A percentile compares a stretch with the other conserved stretches of the same genome.
These are phyloP conservation scores for Fusarium humuli DNA, from an alignment of 2,329 filamentous ascomycete genomes.

Conservation along the genomic window DNA sequence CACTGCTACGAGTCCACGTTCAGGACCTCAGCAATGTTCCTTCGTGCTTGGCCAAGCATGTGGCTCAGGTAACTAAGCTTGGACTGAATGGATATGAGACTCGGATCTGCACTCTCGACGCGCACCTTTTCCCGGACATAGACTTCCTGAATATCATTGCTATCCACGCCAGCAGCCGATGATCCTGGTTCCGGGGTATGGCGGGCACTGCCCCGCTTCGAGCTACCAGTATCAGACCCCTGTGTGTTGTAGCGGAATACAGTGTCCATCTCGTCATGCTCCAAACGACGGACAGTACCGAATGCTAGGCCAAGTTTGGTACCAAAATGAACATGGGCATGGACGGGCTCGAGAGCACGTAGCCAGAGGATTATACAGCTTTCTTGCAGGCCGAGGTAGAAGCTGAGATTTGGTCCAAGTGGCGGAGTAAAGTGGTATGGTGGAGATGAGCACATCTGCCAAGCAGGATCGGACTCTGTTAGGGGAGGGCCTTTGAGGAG, in stretches of 20 bases:
- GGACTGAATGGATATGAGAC: slow-evolving; percentile 82
- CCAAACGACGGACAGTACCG: slow-evolving; percentile 70
- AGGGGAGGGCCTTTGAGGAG: slow-evolving; percentile 67
- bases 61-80: slow-evolving; percentile 84
- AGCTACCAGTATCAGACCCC: slow-evolving; percentile 47
- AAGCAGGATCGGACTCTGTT: slow-evolving; percentile 55
- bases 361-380: slow-evolving; percentile 76
- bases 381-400: slow-evolving; percentile 78
- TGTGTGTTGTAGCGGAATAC: slow-evolving; percentile 73
- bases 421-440: slow-evolving; percentile 58
- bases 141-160: slow-evolving; percentile 66
- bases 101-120: slow-evolving; percentile 90
- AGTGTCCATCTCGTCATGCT: slow-evolving; percentile 84
- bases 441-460: slow-evolving; percentile 59
- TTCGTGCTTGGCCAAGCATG: slow-evolving; percentile 75
- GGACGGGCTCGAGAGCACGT: slow-evolving; percentile 75
- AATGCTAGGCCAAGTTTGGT: slow-evolving; percentile 79
- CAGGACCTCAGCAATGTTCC: slow-evolving; percentile 83
- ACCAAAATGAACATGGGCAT: slow-evolving; percentile 69
- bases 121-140: slow-evolving; percentile 89
- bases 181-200: slow-evolving; percentile 44
- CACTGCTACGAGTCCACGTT: slow-evolving; percentile 60
- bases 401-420: slow-evolving; percentile 73
- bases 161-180: slow-evolving; percentile 32
- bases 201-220: slow-evolving; percentile 41